These are phyloP conservation scores for Dryas octopetala DNA, from an alignment of 306 rosid genomes.

Conservation along the genomic window DNA sequence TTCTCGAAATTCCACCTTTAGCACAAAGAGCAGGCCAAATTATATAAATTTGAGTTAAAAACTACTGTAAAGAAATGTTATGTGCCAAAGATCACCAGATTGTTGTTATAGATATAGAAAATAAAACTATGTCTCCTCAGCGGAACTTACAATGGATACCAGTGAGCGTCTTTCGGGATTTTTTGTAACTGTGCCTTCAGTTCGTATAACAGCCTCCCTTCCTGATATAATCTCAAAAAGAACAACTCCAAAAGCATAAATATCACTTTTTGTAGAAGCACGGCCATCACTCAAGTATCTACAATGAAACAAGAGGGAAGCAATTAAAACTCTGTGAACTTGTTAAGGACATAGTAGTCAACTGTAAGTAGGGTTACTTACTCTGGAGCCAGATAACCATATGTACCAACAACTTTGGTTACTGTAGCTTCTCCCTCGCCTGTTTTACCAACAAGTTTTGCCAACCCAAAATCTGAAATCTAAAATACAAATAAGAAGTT, in stretches of 20 bases:
- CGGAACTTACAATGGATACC: conserved; percentile 78
- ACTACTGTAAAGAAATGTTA: background rate
- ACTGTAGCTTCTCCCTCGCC: conserved; percentile 76
- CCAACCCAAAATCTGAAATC: conserved; percentile 99
- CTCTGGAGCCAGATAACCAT: conserved; percentile 98
- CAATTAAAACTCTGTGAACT: conserved; percentile 14
- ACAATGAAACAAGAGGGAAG: conserved; percentile 13
- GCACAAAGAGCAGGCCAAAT: background rate
- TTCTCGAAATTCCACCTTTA: too few relatives aligned
- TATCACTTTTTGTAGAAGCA: conserved; percentile 89
- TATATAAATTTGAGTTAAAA: background rate
- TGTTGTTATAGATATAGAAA: background rate
- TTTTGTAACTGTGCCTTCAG: conserved; percentile 64
- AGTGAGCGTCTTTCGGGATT: conserved; percentile 86
- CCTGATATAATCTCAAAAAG: conserved; percentile 89
- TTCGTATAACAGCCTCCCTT: conserved; percentile 79
- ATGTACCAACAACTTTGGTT: conserved; percentile 96
- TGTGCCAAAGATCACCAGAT: background rate
- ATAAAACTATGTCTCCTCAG: background rate
- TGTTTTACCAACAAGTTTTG: conserved; percentile 77
- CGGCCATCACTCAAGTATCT: conserved; percentile 95
- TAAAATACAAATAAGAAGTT: conserved; percentile 22
- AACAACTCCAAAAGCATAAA: conserved; percentile 92
- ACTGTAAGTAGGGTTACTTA: conserved; percentile 35
- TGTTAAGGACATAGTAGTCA: conserved; percentile 1